Percentiles rank a stretch among this genome's conserved stretches.
phyloP scores from a whole-genome alignment of 345 rosid genomes.

The Excoecaria cochinchinensis region DNA sequence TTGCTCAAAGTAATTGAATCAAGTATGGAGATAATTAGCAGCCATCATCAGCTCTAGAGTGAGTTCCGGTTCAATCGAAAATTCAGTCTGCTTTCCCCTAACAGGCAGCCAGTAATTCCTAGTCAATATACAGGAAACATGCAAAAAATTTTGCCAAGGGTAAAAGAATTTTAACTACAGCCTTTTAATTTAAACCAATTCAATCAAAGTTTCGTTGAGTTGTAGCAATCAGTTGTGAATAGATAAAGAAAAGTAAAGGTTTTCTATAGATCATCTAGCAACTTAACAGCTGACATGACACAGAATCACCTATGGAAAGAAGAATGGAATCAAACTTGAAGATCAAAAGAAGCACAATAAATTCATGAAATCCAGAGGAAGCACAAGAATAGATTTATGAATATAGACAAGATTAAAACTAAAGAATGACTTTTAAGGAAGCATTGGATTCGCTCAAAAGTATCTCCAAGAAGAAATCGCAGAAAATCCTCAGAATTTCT shows the following conservation, averaged over 20 bases:
- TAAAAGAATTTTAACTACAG: not conserved
- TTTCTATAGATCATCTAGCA: not conserved
- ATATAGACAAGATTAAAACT: not conserved
- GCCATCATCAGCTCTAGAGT: slow-evolving; percentile 79
- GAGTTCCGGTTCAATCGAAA: slow-evolving; percentile 66
- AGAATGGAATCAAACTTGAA: not conserved
- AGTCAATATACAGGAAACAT: not conserved
- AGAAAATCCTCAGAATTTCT: not conserved
- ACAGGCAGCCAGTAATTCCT: slow-evolving; percentile 6
- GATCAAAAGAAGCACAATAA: slow-evolving; percentile 1
- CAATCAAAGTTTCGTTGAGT: not conserved
- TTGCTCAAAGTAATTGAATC: slow-evolving; percentile 12
- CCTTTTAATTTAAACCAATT: not conserved
- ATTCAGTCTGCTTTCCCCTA: slow-evolving; percentile 24
- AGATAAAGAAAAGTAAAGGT: not conserved
- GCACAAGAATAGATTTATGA: not conserved
- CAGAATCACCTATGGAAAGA: not conserved
- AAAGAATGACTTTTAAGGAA: not conserved
- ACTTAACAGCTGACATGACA: not conserved
- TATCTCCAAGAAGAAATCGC: not conserved
- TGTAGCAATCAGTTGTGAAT: not conserved
- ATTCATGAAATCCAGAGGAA: not conserved
- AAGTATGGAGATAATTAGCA: slow-evolving; percentile 73
- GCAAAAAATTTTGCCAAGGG: not conserved
- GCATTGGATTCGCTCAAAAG: not conserved